phyloP scores from a whole-genome alignment of 805 yeast genomes.

The Myxozyma nipponensis region DNA sequence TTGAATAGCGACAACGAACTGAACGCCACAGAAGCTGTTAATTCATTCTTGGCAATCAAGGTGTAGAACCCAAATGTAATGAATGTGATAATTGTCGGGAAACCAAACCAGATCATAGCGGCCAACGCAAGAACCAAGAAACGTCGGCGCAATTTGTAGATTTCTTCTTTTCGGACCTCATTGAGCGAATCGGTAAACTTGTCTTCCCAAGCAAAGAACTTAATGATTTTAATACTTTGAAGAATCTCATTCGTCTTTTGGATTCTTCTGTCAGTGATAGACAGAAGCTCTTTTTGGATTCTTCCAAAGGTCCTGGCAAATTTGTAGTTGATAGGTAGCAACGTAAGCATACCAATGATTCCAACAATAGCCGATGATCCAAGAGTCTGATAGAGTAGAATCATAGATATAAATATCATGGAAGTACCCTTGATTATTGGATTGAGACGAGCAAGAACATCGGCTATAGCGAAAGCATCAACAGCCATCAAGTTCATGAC shows the following conservation, averaged over 20 bases:
- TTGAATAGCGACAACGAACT: slow-evolving; percentile 86
- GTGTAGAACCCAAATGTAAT: slow-evolving; percentile 80
- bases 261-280: slow-evolving; percentile 82
- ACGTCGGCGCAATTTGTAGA: slow-evolving; percentile 56
- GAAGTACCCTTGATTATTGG: slow-evolving; percentile 71
- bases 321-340: slow-evolving; percentile 72
- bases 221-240: slow-evolving; percentile 88
- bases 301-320: slow-evolving; percentile 58
- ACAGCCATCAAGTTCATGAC: slow-evolving; percentile 90
- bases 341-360: slow-evolving; percentile 55
- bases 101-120: slow-evolving; percentile 53
- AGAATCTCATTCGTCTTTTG: slow-evolving; percentile 90
- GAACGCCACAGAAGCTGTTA: slow-evolving; percentile 92
- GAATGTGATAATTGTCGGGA: slow-evolving; percentile 74
- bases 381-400: slow-evolving; percentile 61
- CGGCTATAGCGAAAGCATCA: slow-evolving; percentile 93
- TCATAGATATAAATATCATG: slow-evolving; percentile 67
- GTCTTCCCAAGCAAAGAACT: slow-evolving; percentile 95
- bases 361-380: slow-evolving; percentile 92
- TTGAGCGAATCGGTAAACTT: slow-evolving; percentile 69
- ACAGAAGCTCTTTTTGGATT: slow-evolving; percentile 67
- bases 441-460: slow-evolving; percentile 87
- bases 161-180: slow-evolving; percentile 70
- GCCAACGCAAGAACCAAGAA: slow-evolving; percentile 59
- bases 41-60: slow-evolving; percentile 58